Evolutionary conservation across 1,284 basidiomycete genomes (phyloP), one percentile per base, ranked within the genome.

Genomic region (Cutaneotrichosporon sp.): DNA sequence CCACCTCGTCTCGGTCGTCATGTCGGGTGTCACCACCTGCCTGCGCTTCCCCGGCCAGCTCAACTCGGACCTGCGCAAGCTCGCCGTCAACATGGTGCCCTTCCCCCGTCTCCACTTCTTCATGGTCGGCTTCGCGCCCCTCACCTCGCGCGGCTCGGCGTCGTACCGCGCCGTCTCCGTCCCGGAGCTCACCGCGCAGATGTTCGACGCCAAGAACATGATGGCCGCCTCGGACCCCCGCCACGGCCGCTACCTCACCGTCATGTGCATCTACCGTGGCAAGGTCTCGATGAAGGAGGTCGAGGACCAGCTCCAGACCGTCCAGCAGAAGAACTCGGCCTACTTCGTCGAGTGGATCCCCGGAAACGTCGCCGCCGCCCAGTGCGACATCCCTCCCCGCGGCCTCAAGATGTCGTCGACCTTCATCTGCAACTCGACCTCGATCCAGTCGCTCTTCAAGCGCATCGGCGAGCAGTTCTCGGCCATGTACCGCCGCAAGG

Each of bases 271-370:
- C 79, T 99, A 97, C 92, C 92, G 97, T 81, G 95, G 95, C 74
- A 95, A 95, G 82, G 93, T 97, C 63, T 92, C 93, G 34, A 97
- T 97, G 93, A 95, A 95, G 83, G 95, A 99, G 79, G 92, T 98
- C 64, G 95, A 99, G 83, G 95, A 98, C 67, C 90, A 95, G 79
- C 95, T 97, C 92, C 91, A 95, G 82, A 90, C 89, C 72, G 92
- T 97, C 50, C 94, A 97, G 84, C 91, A 86, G 85, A 97, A 97
- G 87, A 97, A 97, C 85, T 90, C 91, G 33, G 89, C 90, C 18
- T 95, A 95, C 86, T 97, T 98, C 76, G 95, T 97, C 73, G 94
- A 97, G 82, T 97, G 95, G 95, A 98, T 97, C 72, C 94, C 94
- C 71, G 95, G 95, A 87, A 97, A 97, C 80, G 91, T 97, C 66